These are phyloP conservation scores for Microthyrium microscopicum DNA, from an alignment of 2,329 filamentous ascomycete genomes.

Conservation along the genomic window DNA sequence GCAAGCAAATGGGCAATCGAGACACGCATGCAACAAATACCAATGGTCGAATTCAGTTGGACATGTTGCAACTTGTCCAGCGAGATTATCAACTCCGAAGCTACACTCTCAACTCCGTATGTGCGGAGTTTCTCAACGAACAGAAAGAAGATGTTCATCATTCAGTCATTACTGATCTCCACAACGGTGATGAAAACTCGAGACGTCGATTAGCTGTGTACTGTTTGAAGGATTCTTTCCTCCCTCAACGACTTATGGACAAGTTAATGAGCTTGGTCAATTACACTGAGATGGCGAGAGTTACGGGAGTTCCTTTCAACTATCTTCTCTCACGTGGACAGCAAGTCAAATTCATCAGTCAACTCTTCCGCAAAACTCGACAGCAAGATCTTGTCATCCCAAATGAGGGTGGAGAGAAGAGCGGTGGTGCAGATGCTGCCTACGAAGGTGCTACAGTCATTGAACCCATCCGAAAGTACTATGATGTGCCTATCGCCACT, in stretches of 20 bases:
- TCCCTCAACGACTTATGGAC: constrained; percentile 88
- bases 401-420: constrained; percentile 52
- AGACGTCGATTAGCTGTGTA: constrained; percentile 82
- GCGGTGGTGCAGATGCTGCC: constrained; percentile 82
- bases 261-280: constrained; percentile 98
- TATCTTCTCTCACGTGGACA: constrained; percentile 82
- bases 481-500: constrained; percentile 86
- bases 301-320: constrained; percentile 96
- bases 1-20: constrained; percentile 95
- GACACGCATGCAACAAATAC: constrained; percentile 92
- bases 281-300: constrained; percentile 98
- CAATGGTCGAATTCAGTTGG: constrained; percentile 80
- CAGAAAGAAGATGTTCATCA: constrained; percentile 98
- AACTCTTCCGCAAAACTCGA: constrained; percentile 85
- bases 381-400: constrained; percentile 91
- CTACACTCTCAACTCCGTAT: constrained; percentile 95
- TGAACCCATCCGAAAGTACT: constrained; percentile 83
- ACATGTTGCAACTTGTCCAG: constrained; percentile 87
- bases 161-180: constrained; percentile 97
- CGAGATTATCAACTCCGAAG: constrained; percentile 88
- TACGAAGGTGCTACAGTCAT: constrained; percentile 98
- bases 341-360: constrained; percentile 94
- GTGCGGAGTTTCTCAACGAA: constrained; percentile 83
- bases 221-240: constrained; percentile 92
- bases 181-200: constrained; percentile 90